Evolutionary conservation across 2,329 filamentous ascomycete genomes (phyloP).

Genomic region (Ceratocystis papillata): DNA sequence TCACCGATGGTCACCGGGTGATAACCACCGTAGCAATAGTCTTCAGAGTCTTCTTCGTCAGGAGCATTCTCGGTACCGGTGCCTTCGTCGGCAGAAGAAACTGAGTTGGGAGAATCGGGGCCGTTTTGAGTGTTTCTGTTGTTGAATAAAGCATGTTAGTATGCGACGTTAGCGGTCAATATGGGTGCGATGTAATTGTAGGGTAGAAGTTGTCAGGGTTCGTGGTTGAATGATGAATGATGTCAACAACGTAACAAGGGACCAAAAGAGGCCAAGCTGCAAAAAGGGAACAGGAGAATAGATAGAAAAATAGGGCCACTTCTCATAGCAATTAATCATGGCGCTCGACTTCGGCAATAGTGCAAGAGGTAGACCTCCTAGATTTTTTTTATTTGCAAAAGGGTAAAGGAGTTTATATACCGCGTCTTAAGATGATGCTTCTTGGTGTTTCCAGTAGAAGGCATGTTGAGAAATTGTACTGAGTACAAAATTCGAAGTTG

Average conservation of each 20-base stretch:
- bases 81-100: conserved; percentile 66
- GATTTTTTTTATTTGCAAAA: background rate
- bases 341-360: background rate
- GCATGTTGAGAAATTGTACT: conserved; percentile 15
- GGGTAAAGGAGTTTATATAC: conserved; percentile 11
- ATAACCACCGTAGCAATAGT: conserved; percentile 98
- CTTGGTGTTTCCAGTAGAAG: conserved; percentile 18
- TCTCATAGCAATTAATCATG: background rate
- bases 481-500: background rate
- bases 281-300: background rate
- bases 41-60: conserved; percentile 96
- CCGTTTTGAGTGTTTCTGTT: conserved; percentile 31
- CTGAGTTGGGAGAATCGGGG: conserved; percentile 60
- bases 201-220: background rate
- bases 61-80: conserved; percentile 84
- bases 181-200: background rate
- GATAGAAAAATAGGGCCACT: background rate
- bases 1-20: conserved; percentile 91
- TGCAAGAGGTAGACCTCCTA: background rate
- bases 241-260: background rate
- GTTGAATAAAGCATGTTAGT: background rate
- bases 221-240: background rate
- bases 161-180: conserved; percentile 2
- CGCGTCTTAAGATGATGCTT: conserved; percentile 22
- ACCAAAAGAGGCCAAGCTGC: background rate